Percentiles rank a stretch among this genome's conserved stretches.
Evolutionary conservation across 148 eudicot genomes (phyloP).

Genomic region (Arbutus unedo): DNA sequence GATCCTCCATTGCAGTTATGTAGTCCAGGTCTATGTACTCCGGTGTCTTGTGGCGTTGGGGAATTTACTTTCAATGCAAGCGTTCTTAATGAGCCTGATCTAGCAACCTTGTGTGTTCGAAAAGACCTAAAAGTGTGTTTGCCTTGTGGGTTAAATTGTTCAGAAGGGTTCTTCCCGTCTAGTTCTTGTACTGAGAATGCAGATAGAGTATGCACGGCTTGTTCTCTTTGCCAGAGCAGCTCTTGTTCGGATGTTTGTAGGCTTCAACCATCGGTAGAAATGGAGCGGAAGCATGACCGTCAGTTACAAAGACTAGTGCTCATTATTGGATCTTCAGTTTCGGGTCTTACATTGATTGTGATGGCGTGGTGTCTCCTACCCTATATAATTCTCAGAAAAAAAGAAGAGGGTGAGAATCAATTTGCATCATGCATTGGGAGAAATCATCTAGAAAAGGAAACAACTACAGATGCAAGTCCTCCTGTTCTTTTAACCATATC

Average conservation of each 20-base stretch:
- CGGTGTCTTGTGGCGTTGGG: conserved; percentile 46
- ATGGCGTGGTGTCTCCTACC: conserved; percentile 67
- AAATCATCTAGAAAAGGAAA: conserved; percentile 41
- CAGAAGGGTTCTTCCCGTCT: conserved; percentile 69
- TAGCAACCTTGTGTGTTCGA: conserved; percentile 60
- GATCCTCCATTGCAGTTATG: conserved; percentile 91
- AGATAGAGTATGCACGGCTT: conserved; percentile 76
- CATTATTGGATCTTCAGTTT: conserved; percentile 59
- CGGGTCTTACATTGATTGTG: conserved; percentile 56
- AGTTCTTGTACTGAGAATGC: conserved; percentile 59
- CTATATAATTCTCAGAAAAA: conserved; percentile 41
- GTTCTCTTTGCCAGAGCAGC: conserved; percentile 89
- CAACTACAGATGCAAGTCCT: conserved; percentile 35
- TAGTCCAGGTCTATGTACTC: conserved; percentile 78
- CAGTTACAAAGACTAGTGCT: conserved; percentile 52
- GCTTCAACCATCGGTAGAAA: conserved; percentile 36
- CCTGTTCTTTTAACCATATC: conserved; percentile 38
- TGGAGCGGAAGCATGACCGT: conserved; percentile 38
- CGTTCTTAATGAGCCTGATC: conserved; percentile 61
- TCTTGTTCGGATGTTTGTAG: conserved; percentile 78
- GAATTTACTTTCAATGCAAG: conserved; percentile 76
- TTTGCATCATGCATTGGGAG: conserved; percentile 64
- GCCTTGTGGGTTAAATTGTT: conserved; percentile 70
- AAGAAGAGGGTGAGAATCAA: conserved; percentile 48
- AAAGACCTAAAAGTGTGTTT: conserved; percentile 75